Percentiles rank a stretch among this genome's conserved stretches.
Conservation (phyloP, 371 early-diverging fungal species). For the Thermomucor indicae-seudaticae region DNA sequence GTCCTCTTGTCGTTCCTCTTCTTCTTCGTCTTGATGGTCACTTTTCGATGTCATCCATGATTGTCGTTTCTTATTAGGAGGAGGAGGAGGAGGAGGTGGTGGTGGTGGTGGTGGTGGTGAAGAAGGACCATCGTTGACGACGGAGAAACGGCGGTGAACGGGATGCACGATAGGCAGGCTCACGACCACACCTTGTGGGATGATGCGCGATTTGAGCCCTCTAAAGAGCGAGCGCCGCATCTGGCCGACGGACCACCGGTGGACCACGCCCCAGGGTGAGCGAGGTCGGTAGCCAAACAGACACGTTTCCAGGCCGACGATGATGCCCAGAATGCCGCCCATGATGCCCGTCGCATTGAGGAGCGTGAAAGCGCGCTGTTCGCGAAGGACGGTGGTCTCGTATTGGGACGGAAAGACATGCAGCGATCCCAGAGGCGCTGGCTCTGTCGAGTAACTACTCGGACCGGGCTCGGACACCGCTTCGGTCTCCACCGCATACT, state of each 20-base stretch:
- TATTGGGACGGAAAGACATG: constrained; percentile 17
- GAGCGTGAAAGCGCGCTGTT: constrained; percentile 30
- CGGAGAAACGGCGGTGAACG: constrained; percentile 20
- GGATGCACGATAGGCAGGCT: constrained; percentile 38
- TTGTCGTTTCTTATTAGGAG: background rate
- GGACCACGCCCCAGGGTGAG: constrained; percentile 30
- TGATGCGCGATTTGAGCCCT: constrained; percentile 14
- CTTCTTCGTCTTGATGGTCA: constrained; percentile 2
- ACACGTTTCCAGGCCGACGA: constrained; percentile 17
- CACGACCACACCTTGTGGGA: constrained; percentile 18
- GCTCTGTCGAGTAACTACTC: background rate
- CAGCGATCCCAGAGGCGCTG: constrained; percentile 15
- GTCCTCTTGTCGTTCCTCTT: constrained; percentile 10
- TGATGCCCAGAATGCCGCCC: constrained; percentile 32
- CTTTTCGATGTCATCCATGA: background rate
- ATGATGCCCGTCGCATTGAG: constrained; percentile 28
- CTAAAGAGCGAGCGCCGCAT: constrained; percentile 18
- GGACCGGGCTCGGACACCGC: constrained; percentile 7
- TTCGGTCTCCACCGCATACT: constrained; percentile 4
- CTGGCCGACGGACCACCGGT: constrained; percentile 24
- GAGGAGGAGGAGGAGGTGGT: constrained; percentile 1
- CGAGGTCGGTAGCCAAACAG: constrained; percentile 32
- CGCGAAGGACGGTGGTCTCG: constrained; percentile 10
- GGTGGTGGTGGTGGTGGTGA: background rate
- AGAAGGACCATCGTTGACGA: background rate